Percentiles rank a stretch among this genome's conserved stretches.
Evolutionary conservation across 768 basidiomycete genomes (phyloP).

Genomic region (Tylopilus plumbeoviolaceoides): DNA sequence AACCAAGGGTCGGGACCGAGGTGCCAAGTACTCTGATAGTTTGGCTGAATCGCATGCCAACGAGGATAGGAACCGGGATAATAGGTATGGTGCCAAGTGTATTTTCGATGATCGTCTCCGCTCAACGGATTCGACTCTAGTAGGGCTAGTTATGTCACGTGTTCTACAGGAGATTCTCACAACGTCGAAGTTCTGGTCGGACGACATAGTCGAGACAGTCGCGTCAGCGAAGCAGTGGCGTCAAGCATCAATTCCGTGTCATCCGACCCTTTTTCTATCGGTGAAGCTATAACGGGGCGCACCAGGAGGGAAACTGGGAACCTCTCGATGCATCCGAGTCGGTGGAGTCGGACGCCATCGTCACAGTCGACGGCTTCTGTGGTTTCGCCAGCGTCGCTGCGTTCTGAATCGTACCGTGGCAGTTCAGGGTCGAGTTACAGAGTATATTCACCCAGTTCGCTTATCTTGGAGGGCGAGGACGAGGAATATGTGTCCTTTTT

Average conservation of each 20-base stretch:
- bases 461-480: conserved; percentile 11
- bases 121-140: background rate
- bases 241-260: conserved; percentile 1
- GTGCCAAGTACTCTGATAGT: background rate
- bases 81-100: conserved; percentile 1
- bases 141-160: conserved; percentile 9
- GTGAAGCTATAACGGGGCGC: background rate
- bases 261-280: conserved; percentile 1
- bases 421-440: background rate
- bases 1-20: conserved; percentile 12
- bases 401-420: background rate
- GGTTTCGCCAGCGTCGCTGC: background rate
- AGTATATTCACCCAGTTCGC: background rate
- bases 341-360: background rate
- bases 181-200: background rate
- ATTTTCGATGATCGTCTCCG: background rate
- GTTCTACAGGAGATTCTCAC: conserved; percentile 10
- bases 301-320: background rate
- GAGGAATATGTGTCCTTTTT: conserved; percentile 25
- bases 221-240: background rate
- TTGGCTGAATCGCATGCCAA: background rate
- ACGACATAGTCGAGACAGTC: background rate
- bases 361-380: background rate
- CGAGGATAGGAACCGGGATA: background rate
- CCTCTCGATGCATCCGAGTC: background rate